Evolutionary conservation across 768 basidiomycete species (phyloP), one percentile per base, ranked within the genome.

Genomic region (Pleurotus ostreatus): DNA sequence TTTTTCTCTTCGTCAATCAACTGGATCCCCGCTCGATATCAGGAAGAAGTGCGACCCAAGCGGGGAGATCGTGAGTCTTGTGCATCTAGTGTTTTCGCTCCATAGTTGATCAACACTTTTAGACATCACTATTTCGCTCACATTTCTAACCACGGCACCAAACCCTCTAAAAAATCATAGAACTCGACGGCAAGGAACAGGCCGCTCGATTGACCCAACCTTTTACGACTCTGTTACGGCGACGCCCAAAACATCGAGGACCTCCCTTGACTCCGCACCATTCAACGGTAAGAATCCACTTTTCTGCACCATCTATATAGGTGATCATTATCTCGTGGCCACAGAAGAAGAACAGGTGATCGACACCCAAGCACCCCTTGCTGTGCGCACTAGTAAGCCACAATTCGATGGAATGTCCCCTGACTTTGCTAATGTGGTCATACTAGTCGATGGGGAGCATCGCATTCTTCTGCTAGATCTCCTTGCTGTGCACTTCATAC

Each of bases 401-500:
- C 23, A 25, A 25, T 9, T 30, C 9, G 30, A 30, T 30, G 8
- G 30, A 30, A 30, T 30, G 49, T 5, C 11, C n/a, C 22, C 12
- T 41, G 25, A 13, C 43, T 3, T 45, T 53, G 51, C 18, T 26
- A 22, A 22, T 49, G 56, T 26, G 13, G 57, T 11, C 4, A 6
- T 43, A 30, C 46, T 3, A 44, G 70, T 25, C 46, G 58, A 47
- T 11, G 40, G 16, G 1, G 72, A 63, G 22, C 59, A 65, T 20
- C 67, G 68, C 18, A 58, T 70, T 12, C 73, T 80, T 18, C 69
- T 77, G 16, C 70, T 77, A 34, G 79, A 82, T 57, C 65, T 81
- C 7, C 67, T 81, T 1, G 74, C 78, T 6, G 70, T 82, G 5
- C 80, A 81, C 60, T 68, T 80, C 3, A 72, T 80, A 49, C 77